These are phyloP conservation scores for Haplosporangium sp. DNA, from an alignment of 371 early-diverging fungal genomes.

Conservation along the genomic window DNA sequence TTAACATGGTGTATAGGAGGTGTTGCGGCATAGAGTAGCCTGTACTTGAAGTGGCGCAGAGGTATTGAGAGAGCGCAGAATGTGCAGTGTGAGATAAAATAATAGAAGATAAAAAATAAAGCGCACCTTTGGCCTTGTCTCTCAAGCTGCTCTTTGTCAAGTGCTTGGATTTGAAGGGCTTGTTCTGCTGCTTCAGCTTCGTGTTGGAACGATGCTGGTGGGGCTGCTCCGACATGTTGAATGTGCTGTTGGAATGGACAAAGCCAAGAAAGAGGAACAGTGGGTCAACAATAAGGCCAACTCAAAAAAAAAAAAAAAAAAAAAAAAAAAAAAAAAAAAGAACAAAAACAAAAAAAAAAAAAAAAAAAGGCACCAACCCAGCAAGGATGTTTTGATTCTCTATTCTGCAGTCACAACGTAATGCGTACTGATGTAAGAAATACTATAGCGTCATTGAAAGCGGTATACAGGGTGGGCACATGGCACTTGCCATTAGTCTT, in stretches of 20 bases:
- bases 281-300: not conserved
- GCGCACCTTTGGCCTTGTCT: conserved; percentile 81
- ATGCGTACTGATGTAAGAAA: not conserved
- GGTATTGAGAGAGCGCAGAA: not conserved
- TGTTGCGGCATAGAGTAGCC: no score
- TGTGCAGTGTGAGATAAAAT: not conserved
- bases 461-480: no score
- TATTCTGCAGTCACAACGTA: conserved; percentile 7
- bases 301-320: not conserved
- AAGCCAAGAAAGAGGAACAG: not conserved
- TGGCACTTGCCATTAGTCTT: no score
- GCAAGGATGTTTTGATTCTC: conserved; percentile 17
- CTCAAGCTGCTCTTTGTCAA: conserved; percentile 83
- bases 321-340: conserved; percentile 5
- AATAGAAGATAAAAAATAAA: not conserved
- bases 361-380: not conserved
- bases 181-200: conserved; percentile 89
- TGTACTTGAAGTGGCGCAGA: not conserved
- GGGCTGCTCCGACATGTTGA: conserved; percentile 43
- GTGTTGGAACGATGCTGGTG: conserved; percentile 63
- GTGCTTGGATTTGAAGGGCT: conserved; percentile 94
- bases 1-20: not conserved
- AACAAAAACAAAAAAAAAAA: conserved; percentile 6
- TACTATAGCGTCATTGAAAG: not conserved
- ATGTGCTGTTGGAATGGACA: conserved; percentile 8